Conservation (phyloP, 306 rosid species). For the Crataegus laevigata region DNA sequence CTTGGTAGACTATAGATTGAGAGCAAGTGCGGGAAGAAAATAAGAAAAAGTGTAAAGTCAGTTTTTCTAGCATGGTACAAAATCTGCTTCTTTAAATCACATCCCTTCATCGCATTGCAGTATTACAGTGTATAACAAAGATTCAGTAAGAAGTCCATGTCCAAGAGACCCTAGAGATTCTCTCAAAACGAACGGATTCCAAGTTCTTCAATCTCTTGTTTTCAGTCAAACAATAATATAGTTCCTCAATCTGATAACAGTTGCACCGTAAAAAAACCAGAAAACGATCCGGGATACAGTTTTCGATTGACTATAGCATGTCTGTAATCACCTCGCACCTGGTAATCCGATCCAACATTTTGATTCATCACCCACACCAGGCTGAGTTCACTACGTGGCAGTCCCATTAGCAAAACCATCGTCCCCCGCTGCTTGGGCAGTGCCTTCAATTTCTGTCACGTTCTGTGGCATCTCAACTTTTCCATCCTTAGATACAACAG, state of each 20-base stretch:
- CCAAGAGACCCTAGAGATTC: too few species aligned
- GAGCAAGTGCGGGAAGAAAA: too few species aligned
- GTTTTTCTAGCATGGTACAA: too few species aligned
- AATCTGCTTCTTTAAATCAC: too few species aligned
- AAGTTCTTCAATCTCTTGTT: too few species aligned
- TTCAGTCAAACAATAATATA: too few species aligned
- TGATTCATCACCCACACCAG: not conserved
- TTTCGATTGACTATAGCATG: not conserved
- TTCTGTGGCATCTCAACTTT: slow-evolving; percentile 19
- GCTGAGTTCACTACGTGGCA: not conserved
- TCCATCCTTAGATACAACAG: slow-evolving; percentile 8
- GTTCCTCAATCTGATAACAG: slow-evolving; percentile 6
- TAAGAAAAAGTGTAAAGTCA: too few species aligned
- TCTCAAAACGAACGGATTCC: not conserved
- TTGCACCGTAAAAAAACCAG: slow-evolving; percentile 5
- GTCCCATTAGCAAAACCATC: slow-evolving; percentile 3
- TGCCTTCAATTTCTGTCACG: slow-evolving; percentile 18
- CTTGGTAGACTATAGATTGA: too few species aligned
- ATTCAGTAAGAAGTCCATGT: too few species aligned
- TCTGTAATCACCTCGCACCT: not conserved
- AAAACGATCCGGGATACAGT: not conserved
- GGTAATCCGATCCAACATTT: not conserved
- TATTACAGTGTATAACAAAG: too few species aligned
- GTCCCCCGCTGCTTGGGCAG: slow-evolving; percentile 5
- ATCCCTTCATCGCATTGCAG: too few species aligned